These are phyloP conservation scores for Cordyceps militaris DNA, from an alignment of 2,329 filamentous ascomycete species.

Conservation along the genomic window DNA sequence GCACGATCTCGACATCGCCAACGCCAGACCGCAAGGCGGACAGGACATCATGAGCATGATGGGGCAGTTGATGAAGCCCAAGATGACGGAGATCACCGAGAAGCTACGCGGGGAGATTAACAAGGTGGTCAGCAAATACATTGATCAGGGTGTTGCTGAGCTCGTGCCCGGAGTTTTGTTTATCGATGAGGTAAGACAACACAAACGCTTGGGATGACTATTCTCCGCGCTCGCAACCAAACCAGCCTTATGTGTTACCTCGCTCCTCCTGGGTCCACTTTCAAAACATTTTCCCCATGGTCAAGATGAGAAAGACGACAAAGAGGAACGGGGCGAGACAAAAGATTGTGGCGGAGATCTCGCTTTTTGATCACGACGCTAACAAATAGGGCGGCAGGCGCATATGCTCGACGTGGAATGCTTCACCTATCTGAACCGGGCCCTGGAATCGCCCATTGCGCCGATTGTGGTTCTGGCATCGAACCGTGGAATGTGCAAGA, in stretches of 20 bases:
- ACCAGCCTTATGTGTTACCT: neutral
- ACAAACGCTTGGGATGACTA: slow-evolving; percentile 6
- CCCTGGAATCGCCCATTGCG: slow-evolving; percentile 89
- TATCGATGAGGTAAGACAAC: slow-evolving; percentile 76
- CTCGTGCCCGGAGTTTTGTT: slow-evolving; percentile 97
- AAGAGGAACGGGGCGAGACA: neutral
- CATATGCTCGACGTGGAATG: slow-evolving; percentile 99
- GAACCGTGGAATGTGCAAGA: slow-evolving; percentile 88
- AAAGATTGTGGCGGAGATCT: neutral
- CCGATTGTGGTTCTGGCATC: slow-evolving; percentile 97
- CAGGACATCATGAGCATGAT: slow-evolving; percentile 99
- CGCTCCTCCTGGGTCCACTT: neutral
- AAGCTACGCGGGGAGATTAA: slow-evolving; percentile 95
- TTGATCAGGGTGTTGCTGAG: slow-evolving; percentile 95
- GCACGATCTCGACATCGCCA: slow-evolving; percentile 93
- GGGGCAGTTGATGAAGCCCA: slow-evolving; percentile 98
- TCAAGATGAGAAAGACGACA: neutral
- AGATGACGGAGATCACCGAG: slow-evolving; percentile 99
- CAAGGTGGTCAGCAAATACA: slow-evolving; percentile 98
- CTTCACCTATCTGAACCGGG: slow-evolving; percentile 97
- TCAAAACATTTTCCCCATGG: neutral
- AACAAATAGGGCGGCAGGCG: slow-evolving; percentile 49
- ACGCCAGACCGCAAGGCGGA: slow-evolving; percentile 88
- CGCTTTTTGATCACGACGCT: neutral
- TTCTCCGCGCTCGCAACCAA: neutral